These are phyloP conservation scores for Trichophyton mentagrophytes DNA, from an alignment of 2,329 filamentous ascomycete species.

Conservation along the genomic window DNA sequence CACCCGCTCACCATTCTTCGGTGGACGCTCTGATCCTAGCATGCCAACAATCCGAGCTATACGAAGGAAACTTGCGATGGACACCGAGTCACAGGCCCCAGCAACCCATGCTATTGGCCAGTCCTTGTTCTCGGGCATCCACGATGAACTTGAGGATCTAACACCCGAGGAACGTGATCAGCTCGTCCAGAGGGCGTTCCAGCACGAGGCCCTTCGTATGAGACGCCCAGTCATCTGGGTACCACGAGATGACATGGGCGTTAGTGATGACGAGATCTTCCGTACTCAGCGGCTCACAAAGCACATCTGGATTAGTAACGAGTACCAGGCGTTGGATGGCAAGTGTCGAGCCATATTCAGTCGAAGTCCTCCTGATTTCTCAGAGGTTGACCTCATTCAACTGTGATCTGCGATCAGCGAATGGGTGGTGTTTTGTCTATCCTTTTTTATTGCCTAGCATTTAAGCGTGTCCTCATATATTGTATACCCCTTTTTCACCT, in stretches of 20 bases:
- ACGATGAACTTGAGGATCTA: slow-evolving; percentile 89
- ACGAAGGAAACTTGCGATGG: slow-evolving; percentile 31
- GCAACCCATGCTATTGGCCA: slow-evolving; percentile 51
- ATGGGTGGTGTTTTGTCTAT: neutral
- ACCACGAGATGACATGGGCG: slow-evolving; percentile 74
- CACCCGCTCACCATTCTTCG: slow-evolving; percentile 30
- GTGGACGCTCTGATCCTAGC: slow-evolving; percentile 22
- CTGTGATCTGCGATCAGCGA: slow-evolving; percentile 35
- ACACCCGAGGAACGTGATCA: slow-evolving; percentile 79
- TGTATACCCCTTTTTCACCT: neutral
- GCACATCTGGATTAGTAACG: slow-evolving; percentile 83
- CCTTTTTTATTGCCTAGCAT: neutral
- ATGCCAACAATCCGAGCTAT: slow-evolving; percentile 23
- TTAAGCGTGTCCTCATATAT: neutral
- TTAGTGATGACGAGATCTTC: slow-evolving; percentile 81
- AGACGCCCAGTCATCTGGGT: slow-evolving; percentile 86
- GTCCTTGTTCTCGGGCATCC: slow-evolving; percentile 71
- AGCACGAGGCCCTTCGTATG: slow-evolving; percentile 75
- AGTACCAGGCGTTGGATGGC: slow-evolving; percentile 75
- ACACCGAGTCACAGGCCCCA: slow-evolving; percentile 57
- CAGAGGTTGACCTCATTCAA: slow-evolving; percentile 73
- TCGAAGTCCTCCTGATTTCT: slow-evolving; percentile 77
- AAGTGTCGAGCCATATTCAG: slow-evolving; percentile 74
- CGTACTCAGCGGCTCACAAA: slow-evolving; percentile 64
- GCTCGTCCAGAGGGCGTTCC: slow-evolving; percentile 76